Evolutionary conservation across 257 asterid species (phyloP), one percentile per base, ranked within the genome.

Genomic region (Henckelia pumila): DNA sequence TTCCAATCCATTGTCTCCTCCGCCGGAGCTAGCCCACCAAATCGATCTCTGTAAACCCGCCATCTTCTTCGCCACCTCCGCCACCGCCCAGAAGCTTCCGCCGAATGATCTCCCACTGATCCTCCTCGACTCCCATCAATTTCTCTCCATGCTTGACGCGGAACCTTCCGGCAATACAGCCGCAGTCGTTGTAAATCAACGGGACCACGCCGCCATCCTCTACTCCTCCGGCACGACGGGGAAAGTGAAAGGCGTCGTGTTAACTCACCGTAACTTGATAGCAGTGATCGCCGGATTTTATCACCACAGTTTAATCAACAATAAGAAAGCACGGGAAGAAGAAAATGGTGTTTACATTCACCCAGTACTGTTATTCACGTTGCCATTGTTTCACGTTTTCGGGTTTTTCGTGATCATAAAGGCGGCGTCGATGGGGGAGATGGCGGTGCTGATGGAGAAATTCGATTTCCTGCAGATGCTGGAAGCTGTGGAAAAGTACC

Each of bases 141-240:
- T 92, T 26, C 50, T 29, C 4, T 60, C 80, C 1, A 86, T 89
- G 96, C 79, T 92, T 17, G 75, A 71, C 0, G 8, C 72, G 52
- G 26, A 29, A 3, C 22, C 10, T 17, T 24, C 75, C 10, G 19
- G 2, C 35, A 2, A 58, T 21, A 1, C 5, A 11, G 6, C 60
- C 63, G 70, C 57, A 70, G 79, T 23, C 56, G 80, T 57, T 2
- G 73, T 89, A 22, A 25, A 57, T 10, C 98, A 92, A 71, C 63
- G 78, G 14, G 87, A 79, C 66, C 21, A 87, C 5, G 97, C 98
- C 5, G 91, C 91, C 8, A 80, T 92, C 50, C 88, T 92, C 0
- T 92, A 83, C 86, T 92, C 98, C 0, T 92, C 98, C 25, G 98
- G 98, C 25, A 92, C 98, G 25, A 92, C 97, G 40, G 98, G 98